phyloP scores from a whole-genome alignment of 371 early-diverging fungal genomes.

The Apophysomyces elegans region DNA sequence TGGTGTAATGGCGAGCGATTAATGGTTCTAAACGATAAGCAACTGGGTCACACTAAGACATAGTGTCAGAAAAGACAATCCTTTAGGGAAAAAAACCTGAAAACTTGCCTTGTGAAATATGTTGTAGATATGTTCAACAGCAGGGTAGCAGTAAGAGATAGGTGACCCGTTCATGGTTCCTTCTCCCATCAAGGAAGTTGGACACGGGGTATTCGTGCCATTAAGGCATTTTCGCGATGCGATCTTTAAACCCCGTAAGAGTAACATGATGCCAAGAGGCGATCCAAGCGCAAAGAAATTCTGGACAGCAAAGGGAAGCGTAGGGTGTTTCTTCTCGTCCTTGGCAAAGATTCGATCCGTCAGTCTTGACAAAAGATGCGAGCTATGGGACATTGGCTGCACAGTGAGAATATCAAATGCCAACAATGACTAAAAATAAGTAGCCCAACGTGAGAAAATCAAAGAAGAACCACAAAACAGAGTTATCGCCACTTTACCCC shows the following conservation, averaged over 20 bases:
- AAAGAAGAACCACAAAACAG: background rate
- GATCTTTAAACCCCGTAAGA: conserved; percentile 70
- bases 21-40: conserved; percentile 68
- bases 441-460: background rate
- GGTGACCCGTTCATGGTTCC: conserved; percentile 23
- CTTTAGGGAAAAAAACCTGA: background rate
- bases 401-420: conserved; percentile 78
- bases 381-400: conserved; percentile 45
- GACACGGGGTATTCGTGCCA: background rate
- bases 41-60: conserved; percentile 41
- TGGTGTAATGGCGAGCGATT: conserved; percentile 39
- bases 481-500: conserved; percentile 49
- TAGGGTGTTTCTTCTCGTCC: conserved; percentile 18
- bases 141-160: conserved; percentile 55
- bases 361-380: background rate
- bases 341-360: conserved; percentile 1
- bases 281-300: conserved; percentile 79
- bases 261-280: conserved; percentile 77
- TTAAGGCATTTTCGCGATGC: conserved; percentile 46
- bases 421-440: conserved; percentile 51
- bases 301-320: conserved; percentile 48
- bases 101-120: conserved; percentile 71
- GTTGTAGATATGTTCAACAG: conserved; percentile 78
- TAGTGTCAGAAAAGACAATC: background rate
- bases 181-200: conserved; percentile 16